Base-by-base conservation (phyloP, 352 stramenopile genomes). In the Phytophthora sojae region DNA sequence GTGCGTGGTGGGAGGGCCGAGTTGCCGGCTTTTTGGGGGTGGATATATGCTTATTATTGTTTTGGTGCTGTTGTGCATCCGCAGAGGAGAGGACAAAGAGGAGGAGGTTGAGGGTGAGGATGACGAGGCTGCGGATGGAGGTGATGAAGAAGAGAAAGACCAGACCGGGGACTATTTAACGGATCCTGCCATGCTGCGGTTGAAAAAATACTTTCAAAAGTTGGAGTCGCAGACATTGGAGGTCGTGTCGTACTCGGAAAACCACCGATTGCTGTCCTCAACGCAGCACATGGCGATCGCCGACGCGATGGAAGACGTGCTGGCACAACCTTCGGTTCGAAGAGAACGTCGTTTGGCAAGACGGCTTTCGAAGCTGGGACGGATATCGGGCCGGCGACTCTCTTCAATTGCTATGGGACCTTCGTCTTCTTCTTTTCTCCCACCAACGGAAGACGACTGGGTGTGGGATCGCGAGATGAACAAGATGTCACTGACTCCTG, bases 241-340 rank as follows among this genome's bases (percentile, higher is more conserved):
- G 65, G 80, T 92, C 45, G 67, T 93, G 2, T 89, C 88, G 17
- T 80, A 83, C 42, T 77, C 74, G 0, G 83, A 92, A 57, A 83
- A 91, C 60, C 77, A 91, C 30, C 75, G 80, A 4, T 50, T 91
- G 30, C 72, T 95, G 37, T 92, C 86, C 25, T 91, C 85, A 6
- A 74, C 69, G 14, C 80, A 82, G 21, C 88, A 93, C 65, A 78
- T 80, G 61, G 74, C 81, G 39, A 92, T 95, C 54, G 85, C 88
- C 25, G 82, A 94, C 45, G 88, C 88, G 2, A 93, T 95, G 82
- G 88, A 95, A 58, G 76, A 86, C 37, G 70, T 90, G 44, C 68
- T 95, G 23, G 83, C 88, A 15, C 76, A 89, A 35, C 78, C 84
- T 35, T 95, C 86, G 3, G 35, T 80, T 42, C 79, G 86, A 53